Conservation (phyloP, 176 grass and related monocot species). For the Microstegium vimineum region DNA sequence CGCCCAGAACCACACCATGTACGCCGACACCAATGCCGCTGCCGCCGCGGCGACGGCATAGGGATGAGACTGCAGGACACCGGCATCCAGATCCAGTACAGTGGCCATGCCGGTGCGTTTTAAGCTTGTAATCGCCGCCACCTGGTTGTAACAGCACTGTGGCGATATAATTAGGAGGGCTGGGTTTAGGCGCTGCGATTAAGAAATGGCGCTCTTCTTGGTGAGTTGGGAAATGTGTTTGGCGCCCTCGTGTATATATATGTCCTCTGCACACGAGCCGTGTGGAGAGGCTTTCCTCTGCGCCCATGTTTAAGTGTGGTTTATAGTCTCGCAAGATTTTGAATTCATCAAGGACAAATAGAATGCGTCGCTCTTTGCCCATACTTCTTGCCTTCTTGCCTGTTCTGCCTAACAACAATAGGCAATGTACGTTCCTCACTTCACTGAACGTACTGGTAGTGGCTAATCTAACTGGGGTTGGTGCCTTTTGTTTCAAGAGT, state of each 20-base stretch:
- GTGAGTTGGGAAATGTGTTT: conserved; percentile 68
- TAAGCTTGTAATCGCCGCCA: conserved; percentile 26
- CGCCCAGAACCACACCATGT: conserved; percentile 78
- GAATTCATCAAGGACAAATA: conserved; percentile 24
- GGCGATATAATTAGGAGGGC: conserved; percentile 22
- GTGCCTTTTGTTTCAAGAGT: conserved; percentile 7
- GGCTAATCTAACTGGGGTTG: conserved; percentile 14
- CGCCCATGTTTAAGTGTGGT: no score
- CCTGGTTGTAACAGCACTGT: background rate
- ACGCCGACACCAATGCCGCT: conserved; percentile 40
- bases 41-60: conserved; percentile 14
- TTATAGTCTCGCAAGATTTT: conserved; percentile 33
- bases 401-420: conserved; percentile 47
- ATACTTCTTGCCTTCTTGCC: conserved; percentile 61
- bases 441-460: background rate
- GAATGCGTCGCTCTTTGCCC: conserved; percentile 31
- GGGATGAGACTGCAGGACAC: background rate
- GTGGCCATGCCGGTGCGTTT: conserved; percentile 24
- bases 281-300: conserved; percentile 25
- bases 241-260: conserved; percentile 49
- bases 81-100: conserved; percentile 19
- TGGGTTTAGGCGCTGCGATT: conserved; percentile 29
- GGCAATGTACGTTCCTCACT: conserved; percentile 26
- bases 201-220: conserved; percentile 29
- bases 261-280: conserved; percentile 29